Evolutionary conservation across 352 stramenopile species (phyloP), one percentile per base, ranked within the genome.

Genomic region (Globisporangium radiosum): DNA sequence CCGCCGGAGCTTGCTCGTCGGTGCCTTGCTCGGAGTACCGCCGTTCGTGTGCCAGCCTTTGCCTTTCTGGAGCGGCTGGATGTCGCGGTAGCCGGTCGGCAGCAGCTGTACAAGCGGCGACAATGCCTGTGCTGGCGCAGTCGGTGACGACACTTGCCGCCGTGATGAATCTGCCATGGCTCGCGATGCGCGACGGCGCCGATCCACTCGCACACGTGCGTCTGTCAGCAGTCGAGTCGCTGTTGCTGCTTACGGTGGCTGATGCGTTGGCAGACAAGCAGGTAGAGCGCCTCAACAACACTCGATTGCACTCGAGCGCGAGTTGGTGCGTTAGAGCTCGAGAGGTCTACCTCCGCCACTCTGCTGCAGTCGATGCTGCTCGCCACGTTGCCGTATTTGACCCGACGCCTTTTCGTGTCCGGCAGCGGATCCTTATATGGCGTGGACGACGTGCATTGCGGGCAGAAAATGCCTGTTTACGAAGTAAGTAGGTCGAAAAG

Each of bases 41-140:
- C 25, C 25, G 25, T 90, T 90, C 53, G 68, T 66, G 59, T 88
- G 80, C 78, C 80, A 90, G 9, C 76, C 76, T 64, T 79, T 69
- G 53, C 77, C 80, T 36, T 78, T 81, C 38, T 85, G 77, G 64
- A 90, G 78, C 8, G 74, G 80, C 49, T 87, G 76, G n/a, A 90
- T 75, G 54, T 87, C 76, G 45, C 78, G 76, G 56, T 88, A 88
- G 0, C 80, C 80, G 2, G 72, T 87, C 2, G 80, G 78, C 42
- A 87, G 56, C 1, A 86, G 59, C 37, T 79, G 73, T 36, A 85
- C 73, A 44, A 88, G 72, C n/a, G 80, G 80, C 1, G 80, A 90
- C 7, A 87, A 57, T 37, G 52, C 56, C n/a, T 56, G 58, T 19
- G 37, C 19, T 33, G 42, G 13, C 17, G 53, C 33, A 37, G 58